Percentiles rank a stretch among this genome's conserved stretches.
Evolutionary conservation across 371 early-diverging fungal species (phyloP).

Genomic region (Mucor piriformis): DNA sequence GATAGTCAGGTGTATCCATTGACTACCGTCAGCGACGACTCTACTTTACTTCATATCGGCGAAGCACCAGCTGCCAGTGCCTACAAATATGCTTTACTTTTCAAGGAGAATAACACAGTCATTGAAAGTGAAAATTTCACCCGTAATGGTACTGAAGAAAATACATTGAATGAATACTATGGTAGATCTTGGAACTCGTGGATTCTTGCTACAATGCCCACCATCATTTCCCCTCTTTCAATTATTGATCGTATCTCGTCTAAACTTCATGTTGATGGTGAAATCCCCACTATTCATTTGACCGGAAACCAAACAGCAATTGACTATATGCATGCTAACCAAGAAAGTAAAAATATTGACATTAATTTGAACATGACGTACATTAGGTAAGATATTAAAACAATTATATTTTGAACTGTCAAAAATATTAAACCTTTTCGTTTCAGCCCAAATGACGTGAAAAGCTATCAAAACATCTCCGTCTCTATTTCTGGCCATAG

Average conservation of each 20-base stretch:
- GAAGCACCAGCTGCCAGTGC: constrained; percentile 11
- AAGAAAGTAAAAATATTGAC: constrained; percentile 9
- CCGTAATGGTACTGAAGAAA: background rate
- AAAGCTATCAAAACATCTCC: constrained; percentile 11
- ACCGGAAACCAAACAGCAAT: constrained; percentile 14
- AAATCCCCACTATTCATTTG: constrained; percentile 32
- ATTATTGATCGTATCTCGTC: constrained; percentile 23
- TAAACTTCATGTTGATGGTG: constrained; percentile 22
- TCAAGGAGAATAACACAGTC: background rate
- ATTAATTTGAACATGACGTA: constrained; percentile 30
- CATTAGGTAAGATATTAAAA: constrained; percentile 24
- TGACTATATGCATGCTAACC: constrained; percentile 29
- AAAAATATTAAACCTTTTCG: background rate
- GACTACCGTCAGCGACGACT: background rate
- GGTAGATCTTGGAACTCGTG: constrained; percentile 26
- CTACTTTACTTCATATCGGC: constrained; percentile 12
- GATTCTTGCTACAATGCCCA: constrained; percentile 4
- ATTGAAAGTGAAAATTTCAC: constrained; percentile 21
- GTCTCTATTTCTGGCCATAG: constrained; percentile 31
- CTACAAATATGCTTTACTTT: constrained; percentile 17
- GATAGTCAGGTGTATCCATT: constrained; percentile 19
- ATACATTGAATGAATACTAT: constrained; percentile 20
- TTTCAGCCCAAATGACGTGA: constrained; percentile 5
- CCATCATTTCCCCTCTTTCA: constrained; percentile 7
- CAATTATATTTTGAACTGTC: background rate